A percentile compares a stretch with the other conserved stretches of the same genome.
These are phyloP conservation scores for Basidiobolus meristosporus DNA, from an alignment of 371 early-diverging fungal species.

Conservation along the genomic window DNA sequence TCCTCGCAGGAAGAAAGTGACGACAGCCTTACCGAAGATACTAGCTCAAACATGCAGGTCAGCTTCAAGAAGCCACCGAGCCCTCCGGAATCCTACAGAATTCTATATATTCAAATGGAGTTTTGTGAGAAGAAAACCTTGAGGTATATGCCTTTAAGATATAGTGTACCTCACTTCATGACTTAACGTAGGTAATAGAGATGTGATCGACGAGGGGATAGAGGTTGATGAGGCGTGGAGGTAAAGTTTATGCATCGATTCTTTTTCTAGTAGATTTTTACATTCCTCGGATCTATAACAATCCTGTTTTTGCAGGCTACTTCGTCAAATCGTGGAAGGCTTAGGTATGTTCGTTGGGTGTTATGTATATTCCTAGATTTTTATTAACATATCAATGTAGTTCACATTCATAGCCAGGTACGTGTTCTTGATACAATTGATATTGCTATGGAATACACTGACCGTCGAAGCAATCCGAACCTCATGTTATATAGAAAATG, in stretches of 20 bases:
- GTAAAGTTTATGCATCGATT: neutral
- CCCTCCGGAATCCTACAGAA: constrained; percentile 15
- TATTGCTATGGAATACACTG: no score
- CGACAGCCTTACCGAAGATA: constrained; percentile 7
- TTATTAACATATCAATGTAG: constrained; percentile 14
- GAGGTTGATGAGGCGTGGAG: constrained; percentile 39
- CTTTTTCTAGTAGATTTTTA: neutral
- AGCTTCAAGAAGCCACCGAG: neutral
- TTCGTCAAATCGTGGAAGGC: constrained; percentile 39
- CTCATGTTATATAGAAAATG: no score
- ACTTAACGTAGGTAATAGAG: no score
- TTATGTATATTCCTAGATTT: neutral
- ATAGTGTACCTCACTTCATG: no score
- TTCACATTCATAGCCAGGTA: no score
- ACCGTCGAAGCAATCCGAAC: no score
- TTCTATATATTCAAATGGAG: constrained; percentile 94
- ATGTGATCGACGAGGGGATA: constrained; percentile 70
- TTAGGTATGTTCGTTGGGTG: constrained; percentile 25
- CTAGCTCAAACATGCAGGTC: neutral
- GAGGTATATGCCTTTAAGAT: no score
- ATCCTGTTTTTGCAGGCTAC: constrained; percentile 11
- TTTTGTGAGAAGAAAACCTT: constrained; percentile 90
- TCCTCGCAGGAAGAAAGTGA: constrained; percentile 13
- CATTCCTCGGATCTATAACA: constrained; percentile 10
- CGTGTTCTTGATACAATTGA: no score